phyloP scores from a whole-genome alignment of 208 protist species.

The Leishmania braziliensis region DNA sequence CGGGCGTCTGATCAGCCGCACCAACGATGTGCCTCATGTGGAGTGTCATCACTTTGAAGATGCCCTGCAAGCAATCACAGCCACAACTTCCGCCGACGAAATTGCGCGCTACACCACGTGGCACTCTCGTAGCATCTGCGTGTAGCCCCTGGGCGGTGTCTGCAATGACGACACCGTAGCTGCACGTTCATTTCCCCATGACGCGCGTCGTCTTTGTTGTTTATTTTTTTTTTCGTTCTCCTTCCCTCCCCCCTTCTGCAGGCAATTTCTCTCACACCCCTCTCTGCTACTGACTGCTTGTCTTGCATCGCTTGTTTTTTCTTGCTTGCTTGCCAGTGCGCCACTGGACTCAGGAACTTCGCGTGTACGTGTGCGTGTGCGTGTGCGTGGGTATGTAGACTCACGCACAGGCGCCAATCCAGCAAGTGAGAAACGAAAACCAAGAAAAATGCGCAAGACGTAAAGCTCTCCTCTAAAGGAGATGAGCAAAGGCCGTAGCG shows the following conservation, averaged over 20 bases:
- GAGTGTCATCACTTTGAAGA: conserved; percentile 28
- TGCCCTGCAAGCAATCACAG: conserved; percentile 17
- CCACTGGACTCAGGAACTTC: background rate
- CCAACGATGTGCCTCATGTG: conserved; percentile 14
- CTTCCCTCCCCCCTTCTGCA: background rate
- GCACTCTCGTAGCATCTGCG: conserved; percentile 3
- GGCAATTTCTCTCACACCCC: background rate
- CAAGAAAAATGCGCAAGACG: background rate
- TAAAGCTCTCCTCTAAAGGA: background rate
- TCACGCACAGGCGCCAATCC: background rate
- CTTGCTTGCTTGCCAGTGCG: background rate
- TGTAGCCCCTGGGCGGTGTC: background rate
- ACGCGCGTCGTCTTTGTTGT: background rate
- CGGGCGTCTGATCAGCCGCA: no score
- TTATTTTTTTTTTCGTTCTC: background rate
- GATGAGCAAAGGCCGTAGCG: background rate
- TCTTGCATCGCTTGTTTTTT: background rate
- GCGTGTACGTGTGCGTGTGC: background rate
- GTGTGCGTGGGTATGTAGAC: background rate
- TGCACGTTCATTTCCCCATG: background rate
- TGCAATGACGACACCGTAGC: background rate
- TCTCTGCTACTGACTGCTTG: conserved; percentile 25
- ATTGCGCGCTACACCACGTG: conserved; percentile 25
- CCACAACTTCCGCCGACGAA: conserved; percentile 23
- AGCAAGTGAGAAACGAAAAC: background rate